Conservation (phyloP, 495 filamentous ascomycete species). For the Talaromyces liani region DNA sequence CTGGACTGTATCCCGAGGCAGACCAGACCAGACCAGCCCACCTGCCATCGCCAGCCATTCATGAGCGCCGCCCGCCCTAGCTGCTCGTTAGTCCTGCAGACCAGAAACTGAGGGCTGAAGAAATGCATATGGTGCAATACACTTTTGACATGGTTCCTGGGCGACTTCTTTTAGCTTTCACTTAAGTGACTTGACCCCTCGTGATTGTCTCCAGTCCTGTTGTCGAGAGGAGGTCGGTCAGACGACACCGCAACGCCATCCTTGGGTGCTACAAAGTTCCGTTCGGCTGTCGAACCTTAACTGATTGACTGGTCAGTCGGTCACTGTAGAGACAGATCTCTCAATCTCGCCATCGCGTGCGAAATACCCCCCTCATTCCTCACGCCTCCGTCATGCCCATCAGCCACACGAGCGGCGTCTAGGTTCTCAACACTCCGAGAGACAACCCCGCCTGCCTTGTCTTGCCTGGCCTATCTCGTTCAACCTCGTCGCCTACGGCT, state of each 20-base stretch:
- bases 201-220: background rate
- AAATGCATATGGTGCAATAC: background rate
- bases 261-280: background rate
- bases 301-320: background rate
- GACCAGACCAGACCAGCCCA: slow-evolving; percentile 2
- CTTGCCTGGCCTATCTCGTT: background rate
- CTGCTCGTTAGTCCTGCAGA: slow-evolving; percentile 2
- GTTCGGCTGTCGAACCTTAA: background rate
- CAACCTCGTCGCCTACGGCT: background rate
- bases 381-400: slow-evolving; percentile 3
- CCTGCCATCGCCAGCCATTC: background rate
- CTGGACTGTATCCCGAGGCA: slow-evolving; percentile 1
- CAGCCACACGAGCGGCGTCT: slow-evolving; percentile 4
- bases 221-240: background rate
- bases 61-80: background rate
- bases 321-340: background rate
- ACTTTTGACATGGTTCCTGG: background rate
- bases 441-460: background rate
- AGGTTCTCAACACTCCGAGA: background rate
- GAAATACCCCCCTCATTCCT: background rate
- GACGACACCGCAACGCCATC: background rate
- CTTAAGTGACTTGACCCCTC: background rate
- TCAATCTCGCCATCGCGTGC: background rate
- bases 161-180: background rate
- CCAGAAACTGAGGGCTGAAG: background rate